phyloP scores from a whole-genome alignment of 176 grass and related monocot species.

The Ananas comosus region DNA sequence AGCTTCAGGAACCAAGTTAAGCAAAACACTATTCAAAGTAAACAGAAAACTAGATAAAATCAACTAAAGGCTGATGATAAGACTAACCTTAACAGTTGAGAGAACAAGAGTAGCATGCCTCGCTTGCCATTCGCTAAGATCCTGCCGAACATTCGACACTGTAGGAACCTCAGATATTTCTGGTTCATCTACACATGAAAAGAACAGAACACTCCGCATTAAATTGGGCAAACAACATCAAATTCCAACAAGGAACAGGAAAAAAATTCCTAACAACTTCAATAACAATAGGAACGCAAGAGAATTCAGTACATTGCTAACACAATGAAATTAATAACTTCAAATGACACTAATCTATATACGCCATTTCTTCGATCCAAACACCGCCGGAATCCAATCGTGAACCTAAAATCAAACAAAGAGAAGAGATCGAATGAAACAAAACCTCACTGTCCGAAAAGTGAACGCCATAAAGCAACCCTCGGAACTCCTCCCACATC shows the following conservation, averaged over 20 bases:
- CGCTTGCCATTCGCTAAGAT: constrained; percentile 97
- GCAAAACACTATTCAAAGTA: neutral
- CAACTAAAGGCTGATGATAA: constrained; percentile 3
- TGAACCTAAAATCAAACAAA: constrained; percentile 14
- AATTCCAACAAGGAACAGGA: neutral
- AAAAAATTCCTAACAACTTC: neutral
- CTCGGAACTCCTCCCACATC: too few species aligned
- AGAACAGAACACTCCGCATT: neutral
- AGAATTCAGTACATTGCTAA: too few species aligned
- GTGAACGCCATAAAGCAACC: too few species aligned
- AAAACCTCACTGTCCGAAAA: too few species aligned
- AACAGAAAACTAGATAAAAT: constrained; percentile 9
- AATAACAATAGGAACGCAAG: neutral
- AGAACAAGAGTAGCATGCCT: constrained; percentile 82
- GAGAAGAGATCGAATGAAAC: neutral
- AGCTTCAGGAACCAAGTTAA: neutral
- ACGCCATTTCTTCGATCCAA: too few species aligned
- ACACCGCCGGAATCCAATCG: too few species aligned
- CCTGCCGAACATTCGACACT: constrained; percentile 93
- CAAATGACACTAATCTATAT: too few species aligned
- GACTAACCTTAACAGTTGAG: constrained; percentile 73
- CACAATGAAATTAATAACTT: too few species aligned
- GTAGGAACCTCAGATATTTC: constrained; percentile 56
- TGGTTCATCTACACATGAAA: constrained; percentile 50
- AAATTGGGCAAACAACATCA: constrained; percentile 1